Conservation (phyloP, 306 rosid species). For the Phaseolus lunatus region DNA sequence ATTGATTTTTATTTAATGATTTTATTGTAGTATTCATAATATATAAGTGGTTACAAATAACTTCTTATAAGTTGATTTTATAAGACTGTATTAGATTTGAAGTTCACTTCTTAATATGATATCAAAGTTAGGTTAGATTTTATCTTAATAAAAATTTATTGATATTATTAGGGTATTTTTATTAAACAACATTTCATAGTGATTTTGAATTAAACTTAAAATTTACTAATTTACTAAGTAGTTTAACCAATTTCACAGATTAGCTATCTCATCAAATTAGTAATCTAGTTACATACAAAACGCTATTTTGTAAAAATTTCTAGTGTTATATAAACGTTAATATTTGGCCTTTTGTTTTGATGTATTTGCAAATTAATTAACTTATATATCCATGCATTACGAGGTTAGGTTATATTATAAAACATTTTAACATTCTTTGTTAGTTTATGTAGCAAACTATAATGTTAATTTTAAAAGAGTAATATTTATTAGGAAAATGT, state of each 20-base stretch:
- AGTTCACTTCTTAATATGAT: too few species aligned
- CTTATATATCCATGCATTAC: neutral
- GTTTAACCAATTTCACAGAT: neutral
- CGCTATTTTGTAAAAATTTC: neutral
- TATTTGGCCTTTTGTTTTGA: neutral
- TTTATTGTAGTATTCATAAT: too few species aligned
- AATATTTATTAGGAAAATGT: neutral
- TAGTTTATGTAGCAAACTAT: neutral
- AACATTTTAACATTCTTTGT: neutral
- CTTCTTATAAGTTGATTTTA: too few species aligned
- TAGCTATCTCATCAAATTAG: neutral
- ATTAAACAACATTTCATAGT: too few species aligned
- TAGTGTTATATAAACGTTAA: neutral
- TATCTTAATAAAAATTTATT: too few species aligned
- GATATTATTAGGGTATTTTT: too few species aligned
- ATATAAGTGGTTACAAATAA: too few species aligned
- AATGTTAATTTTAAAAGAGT: neutral
- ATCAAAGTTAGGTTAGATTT: too few species aligned
- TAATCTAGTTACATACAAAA: neutral
- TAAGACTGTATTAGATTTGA: too few species aligned
- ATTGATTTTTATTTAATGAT: too few species aligned
- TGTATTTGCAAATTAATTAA: neutral
- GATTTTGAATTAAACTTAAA: too few species aligned
- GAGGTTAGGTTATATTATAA: neutral
- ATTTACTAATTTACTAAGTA: too few species aligned